Conservation (phyloP, 2,329 filamentous ascomycete genomes). For the Akanthomyces dipterigenus region DNA sequence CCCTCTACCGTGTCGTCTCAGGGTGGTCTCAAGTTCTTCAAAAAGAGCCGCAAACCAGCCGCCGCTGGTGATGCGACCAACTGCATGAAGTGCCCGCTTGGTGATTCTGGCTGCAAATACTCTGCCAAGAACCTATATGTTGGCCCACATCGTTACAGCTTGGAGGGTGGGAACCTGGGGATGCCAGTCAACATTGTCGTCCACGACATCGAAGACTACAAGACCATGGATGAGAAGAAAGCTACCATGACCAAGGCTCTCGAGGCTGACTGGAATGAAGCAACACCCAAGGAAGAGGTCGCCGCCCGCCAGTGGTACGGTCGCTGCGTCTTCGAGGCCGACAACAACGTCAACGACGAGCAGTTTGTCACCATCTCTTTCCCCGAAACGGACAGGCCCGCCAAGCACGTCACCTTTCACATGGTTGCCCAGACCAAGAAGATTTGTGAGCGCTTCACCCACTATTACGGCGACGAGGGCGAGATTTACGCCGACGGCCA, state of each 20-base stretch:
- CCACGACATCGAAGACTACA: constrained; percentile 80
- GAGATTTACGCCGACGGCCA: constrained; percentile 81
- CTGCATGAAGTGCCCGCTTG: constrained; percentile 65
- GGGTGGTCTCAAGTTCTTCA: constrained; percentile 74
- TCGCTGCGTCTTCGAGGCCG: constrained; percentile 87
- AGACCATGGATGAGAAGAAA: constrained; percentile 33
- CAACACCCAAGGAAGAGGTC: constrained; percentile 40
- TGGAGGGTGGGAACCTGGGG: constrained; percentile 58
- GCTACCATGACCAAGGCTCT: constrained; percentile 37
- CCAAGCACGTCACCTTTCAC: constrained; percentile 85
- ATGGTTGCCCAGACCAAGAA: constrained; percentile 89
- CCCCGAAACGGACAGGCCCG: constrained; percentile 61
- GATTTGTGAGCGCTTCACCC: constrained; percentile 77
- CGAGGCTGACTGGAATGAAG: constrained; percentile 46
- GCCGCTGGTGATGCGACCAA: constrained; percentile 75
- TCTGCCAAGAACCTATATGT: constrained; percentile 80
- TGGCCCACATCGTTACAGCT: constrained; percentile 51
- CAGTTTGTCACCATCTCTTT: constrained; percentile 84
- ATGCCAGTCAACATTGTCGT: constrained; percentile 91
- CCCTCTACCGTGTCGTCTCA: constrained; percentile 69
- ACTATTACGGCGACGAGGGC: constrained; percentile 79
- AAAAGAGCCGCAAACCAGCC: constrained; percentile 65
- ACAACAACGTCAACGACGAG: constrained; percentile 92
- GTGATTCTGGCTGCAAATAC: constrained; percentile 71
- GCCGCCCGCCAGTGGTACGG: constrained; percentile 70